Evolutionary conservation across 495 filamentous ascomycete genomes (phyloP).

Genomic region (Aspergillus sclerotiicarbonarius): DNA sequence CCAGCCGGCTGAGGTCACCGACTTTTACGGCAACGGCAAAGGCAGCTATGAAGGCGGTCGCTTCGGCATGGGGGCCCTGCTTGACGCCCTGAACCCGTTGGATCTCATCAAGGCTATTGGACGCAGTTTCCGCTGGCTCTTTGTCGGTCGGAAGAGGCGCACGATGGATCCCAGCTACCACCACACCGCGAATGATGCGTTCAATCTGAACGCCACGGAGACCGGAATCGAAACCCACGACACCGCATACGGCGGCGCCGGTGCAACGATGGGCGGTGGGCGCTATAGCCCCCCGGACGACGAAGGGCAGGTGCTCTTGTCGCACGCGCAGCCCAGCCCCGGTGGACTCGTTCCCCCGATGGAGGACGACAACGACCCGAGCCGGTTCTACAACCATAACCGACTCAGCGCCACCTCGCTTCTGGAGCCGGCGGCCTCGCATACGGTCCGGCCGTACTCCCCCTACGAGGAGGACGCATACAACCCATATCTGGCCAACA

Average conservation of each 20-base stretch:
- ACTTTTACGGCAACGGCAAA: constrained; percentile 49
- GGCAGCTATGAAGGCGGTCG: constrained; percentile 59
- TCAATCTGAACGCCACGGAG: constrained; percentile 31
- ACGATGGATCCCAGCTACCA: constrained; percentile 53
- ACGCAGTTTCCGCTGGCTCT: constrained; percentile 76
- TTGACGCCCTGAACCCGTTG: constrained; percentile 78
- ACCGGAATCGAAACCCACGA: constrained; percentile 12
- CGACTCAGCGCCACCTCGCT: constrained; percentile 14
- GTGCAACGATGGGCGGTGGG: constrained; percentile 22
- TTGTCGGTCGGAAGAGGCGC: constrained; percentile 64
- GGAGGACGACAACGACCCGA: constrained; percentile 24
- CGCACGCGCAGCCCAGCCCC: constrained; percentile 42
- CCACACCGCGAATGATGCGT: constrained; percentile 23
- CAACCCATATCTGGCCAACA: constrained; percentile 11
- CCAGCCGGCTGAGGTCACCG: constrained; percentile 41
- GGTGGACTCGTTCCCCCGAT: constrained; percentile 11
- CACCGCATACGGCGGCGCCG: constrained; percentile 38
- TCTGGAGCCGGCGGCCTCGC: constrained; percentile 11
- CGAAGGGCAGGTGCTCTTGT: constrained; percentile 41
- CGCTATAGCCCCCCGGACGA: constrained; percentile 29
- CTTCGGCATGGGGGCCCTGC: constrained; percentile 59
- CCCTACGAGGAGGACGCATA: constrained; percentile 29
- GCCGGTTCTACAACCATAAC: constrained; percentile 21
- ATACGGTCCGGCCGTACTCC: constrained; percentile 20
- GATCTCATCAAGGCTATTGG: constrained; percentile 78